Evolutionary conservation across 352 stramenopile genomes (phyloP), one percentile per base, ranked within the genome.

Genomic region (Pythium brassicae): DNA sequence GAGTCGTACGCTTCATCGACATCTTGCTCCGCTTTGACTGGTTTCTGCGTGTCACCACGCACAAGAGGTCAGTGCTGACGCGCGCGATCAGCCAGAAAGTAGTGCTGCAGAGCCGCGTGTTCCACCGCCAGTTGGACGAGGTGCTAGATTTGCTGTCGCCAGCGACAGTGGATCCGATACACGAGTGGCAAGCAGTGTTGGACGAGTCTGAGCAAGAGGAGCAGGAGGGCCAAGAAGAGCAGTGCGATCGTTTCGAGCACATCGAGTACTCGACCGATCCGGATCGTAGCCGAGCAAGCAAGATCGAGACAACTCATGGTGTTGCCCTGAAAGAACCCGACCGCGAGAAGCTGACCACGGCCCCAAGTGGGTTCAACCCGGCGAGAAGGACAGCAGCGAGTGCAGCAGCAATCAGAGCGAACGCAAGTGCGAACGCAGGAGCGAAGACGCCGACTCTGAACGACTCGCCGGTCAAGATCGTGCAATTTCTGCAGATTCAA

Each of bases 11-110:
- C 23, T 57, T 49, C 27, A 26, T 26, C 26, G n/a, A 57, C 17
- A 3, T 57, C 15, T 23, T 57, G 39, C 22, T 19, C 15, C 17
- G n/a, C 22, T 37, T 50, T 15, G 26, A 50, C 8, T 15, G 39
- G 22, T 57, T 57, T 26, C 11, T 57, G 40, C 15, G 26, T 4
- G 7, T 39, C 7, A 8, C 25, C 1, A 29, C 17, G 17, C 29
- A 11, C 14, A 22, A 57, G 14, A 19, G 23, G 1, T 57, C 51
- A 1, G 22, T 57, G 10, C 37, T 50, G 1, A 39, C 35, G 51
- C 39, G 26, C 3, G 23, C 51, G 7, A 50, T 40, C 26, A 57
- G 51, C 26, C 37, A 46, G 22, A 44, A 57, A 26, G 37, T 47
- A 37, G 12, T 26, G 17, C 19, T 47, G 17, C 15, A 35, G 29